Conservation (phyloP, 116 monocot species). For the Thalassia testudinum region DNA sequence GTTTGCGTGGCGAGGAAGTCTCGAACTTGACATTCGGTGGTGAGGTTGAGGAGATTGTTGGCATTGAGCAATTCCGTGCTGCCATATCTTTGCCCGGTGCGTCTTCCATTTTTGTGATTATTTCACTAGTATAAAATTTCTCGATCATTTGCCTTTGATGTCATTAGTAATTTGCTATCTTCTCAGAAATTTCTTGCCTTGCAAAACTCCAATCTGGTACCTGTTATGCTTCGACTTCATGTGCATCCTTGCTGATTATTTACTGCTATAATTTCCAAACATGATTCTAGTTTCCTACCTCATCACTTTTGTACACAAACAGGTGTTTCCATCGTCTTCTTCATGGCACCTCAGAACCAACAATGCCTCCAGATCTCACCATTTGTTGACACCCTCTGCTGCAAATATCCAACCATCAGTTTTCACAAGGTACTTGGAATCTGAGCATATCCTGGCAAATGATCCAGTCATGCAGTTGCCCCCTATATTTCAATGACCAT, state of each 20-base stretch:
- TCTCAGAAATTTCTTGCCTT: no score
- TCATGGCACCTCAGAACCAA: conserved; percentile 28
- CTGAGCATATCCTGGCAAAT: no score
- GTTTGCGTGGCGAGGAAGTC: conserved; percentile 37
- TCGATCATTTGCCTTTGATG: no score
- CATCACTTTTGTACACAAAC: background rate
- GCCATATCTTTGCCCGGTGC: conserved; percentile 43
- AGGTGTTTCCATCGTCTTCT: conserved; percentile 68
- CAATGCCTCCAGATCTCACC: conserved; percentile 43
- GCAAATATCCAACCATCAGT: conserved; percentile 49
- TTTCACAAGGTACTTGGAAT: conserved; percentile 55
- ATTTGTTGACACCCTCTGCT: conserved; percentile 47
- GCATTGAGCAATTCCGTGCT: conserved; percentile 31
- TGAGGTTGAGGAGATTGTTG: conserved; percentile 38
- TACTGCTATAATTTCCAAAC: no score
- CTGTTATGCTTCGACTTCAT: no score
- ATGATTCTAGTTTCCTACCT: no score
- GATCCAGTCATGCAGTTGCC: no score
- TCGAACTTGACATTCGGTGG: conserved; percentile 59
- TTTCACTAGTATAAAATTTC: no score
- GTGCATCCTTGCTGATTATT: no score
- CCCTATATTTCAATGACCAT: no score
- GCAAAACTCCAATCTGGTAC: no score
- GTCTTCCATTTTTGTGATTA: background rate
- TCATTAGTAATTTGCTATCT: no score